Percentiles rank a stretch among this genome's conserved stretches.
Conservation (phyloP, 2,329 filamentous ascomycete genomes). For the Pseudocercospora pini-densiflorae region DNA sequence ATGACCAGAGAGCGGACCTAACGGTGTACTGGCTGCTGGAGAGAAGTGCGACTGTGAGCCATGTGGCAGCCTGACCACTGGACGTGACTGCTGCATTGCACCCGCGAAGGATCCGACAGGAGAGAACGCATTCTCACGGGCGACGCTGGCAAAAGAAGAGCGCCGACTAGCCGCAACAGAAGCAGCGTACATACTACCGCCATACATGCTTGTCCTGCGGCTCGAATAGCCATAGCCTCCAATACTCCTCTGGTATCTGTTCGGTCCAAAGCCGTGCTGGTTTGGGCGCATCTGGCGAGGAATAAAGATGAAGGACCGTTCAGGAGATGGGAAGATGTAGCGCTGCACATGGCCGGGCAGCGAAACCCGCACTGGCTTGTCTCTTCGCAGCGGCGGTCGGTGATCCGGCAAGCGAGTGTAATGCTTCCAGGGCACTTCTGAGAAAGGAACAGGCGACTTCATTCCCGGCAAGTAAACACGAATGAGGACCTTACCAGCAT, state of each 20-base stretch:
- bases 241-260: conserved; percentile 73
- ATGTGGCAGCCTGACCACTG: conserved; percentile 83
- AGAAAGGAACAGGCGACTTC: conserved; percentile 71
- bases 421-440: conserved; percentile 80
- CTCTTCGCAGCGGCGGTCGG: conserved; percentile 86
- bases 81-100: conserved; percentile 62
- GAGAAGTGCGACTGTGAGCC: conserved; percentile 46
- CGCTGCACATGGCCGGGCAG: conserved; percentile 77
- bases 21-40: conserved; percentile 36
- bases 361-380: conserved; percentile 95
- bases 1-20: conserved; percentile 38
- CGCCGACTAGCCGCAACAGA: conserved; percentile 87
- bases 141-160: conserved; percentile 74
- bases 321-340: conserved; percentile 88
- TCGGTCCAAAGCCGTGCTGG: conserved; percentile 73
- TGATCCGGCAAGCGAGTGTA: conserved; percentile 96
- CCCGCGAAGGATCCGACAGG: conserved; percentile 73
- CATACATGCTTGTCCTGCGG: conserved; percentile 80
- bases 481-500: conserved; percentile 83
- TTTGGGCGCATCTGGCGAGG: conserved; percentile 91
- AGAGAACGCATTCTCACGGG: conserved; percentile 76
- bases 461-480: conserved; percentile 80
- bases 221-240: conserved; percentile 70
- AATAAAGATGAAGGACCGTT: conserved; percentile 98
- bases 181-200: conserved; percentile 80